A percentile compares a stretch with the other conserved stretches of the same genome.
These are phyloP conservation scores for Fusarium transvaalense DNA, from an alignment of 2,329 filamentous ascomycete genomes.

Conservation along the genomic window DNA sequence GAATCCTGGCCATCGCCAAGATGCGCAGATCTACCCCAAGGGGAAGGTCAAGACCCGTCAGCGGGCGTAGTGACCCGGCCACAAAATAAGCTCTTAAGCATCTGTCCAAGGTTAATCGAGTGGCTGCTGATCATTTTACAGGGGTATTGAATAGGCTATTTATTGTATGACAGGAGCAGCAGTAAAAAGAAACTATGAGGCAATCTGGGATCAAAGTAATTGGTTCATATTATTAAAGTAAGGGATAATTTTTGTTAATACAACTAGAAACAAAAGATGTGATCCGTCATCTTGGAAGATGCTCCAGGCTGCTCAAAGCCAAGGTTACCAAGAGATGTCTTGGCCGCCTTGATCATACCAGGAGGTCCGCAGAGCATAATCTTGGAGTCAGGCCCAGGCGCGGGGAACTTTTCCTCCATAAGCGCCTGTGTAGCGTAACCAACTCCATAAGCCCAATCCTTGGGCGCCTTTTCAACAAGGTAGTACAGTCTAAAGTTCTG, in stretches of 20 bases:
- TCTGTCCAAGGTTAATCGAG: conserved; percentile 8
- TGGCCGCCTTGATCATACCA: conserved; percentile 69
- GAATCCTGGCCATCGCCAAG: conserved; percentile 28
- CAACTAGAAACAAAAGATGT: conserved; percentile 65
- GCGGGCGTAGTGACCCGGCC: conserved; percentile 21
- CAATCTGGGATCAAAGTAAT: too few relatives aligned
- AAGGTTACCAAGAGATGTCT: conserved; percentile 61
- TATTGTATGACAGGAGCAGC: neutral
- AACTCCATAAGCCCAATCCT: conserved; percentile 61
- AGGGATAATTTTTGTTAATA: neutral
- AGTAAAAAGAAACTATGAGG: neutral
- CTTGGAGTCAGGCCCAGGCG: conserved; percentile 60
- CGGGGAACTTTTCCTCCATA: conserved; percentile 63
- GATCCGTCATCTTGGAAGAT: conserved; percentile 65
- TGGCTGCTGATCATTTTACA: conserved; percentile 11
- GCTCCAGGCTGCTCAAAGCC: conserved; percentile 65
- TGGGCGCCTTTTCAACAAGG: conserved; percentile 62
- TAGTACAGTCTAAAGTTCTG: conserved; percentile 68
- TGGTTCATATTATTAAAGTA: conserved; percentile 3
- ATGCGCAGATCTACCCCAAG: conserved; percentile 30
- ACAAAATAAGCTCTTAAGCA: conserved; percentile 41
- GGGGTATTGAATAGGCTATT: conserved; percentile 3
- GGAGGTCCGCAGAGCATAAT: conserved; percentile 72
- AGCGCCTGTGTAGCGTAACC: conserved; percentile 66
- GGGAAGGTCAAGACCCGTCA: conserved; percentile 23